Percentiles rank a stretch among this genome's conserved stretches.
phyloP scores from a whole-genome alignment of 1,139 yeast species.

The Geotrichum carabidarum region DNA sequence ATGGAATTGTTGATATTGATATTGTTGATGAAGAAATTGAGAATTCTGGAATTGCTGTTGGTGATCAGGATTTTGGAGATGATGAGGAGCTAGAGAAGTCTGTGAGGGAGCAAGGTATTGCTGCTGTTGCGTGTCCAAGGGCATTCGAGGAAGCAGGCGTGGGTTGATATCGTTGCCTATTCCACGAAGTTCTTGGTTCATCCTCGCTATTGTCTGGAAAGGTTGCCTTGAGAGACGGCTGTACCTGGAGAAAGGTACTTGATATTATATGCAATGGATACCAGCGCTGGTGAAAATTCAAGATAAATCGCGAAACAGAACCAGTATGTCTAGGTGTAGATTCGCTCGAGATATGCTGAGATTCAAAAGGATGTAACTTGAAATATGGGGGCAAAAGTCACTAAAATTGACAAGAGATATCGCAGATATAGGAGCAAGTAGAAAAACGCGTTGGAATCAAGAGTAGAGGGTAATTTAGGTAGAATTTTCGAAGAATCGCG shows the following conservation, averaged over 20 bases:
- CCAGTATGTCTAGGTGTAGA: too few species aligned
- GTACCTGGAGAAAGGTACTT: background rate
- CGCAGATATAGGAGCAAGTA: too few species aligned
- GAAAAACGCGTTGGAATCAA: background rate
- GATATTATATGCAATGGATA: too few species aligned
- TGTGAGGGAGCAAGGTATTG: slow-evolving; percentile 6
- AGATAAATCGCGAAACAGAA: too few species aligned
- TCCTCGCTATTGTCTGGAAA: background rate
- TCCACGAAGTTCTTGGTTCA: slow-evolving; percentile 8
- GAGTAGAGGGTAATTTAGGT: background rate
- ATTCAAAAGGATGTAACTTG: too few species aligned
- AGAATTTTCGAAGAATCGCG: too few species aligned
- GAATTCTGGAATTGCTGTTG: slow-evolving; percentile 8
- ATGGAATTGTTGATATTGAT: background rate
- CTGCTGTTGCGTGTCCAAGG: background rate
- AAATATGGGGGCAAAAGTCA: too few species aligned
- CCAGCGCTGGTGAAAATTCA: too few species aligned
- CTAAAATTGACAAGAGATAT: too few species aligned
- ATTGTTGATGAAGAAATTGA: slow-evolving; percentile 2
- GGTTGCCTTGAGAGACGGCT: background rate
- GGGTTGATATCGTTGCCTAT: slow-evolving; percentile 7
- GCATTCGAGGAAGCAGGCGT: slow-evolving; percentile 9
- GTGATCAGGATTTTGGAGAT: slow-evolving; percentile 1
- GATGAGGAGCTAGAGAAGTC: slow-evolving; percentile 1
- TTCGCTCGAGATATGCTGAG: too few species aligned